Conservation (phyloP, 306 rosid species). For the Hippophae rhamnoides region DNA sequence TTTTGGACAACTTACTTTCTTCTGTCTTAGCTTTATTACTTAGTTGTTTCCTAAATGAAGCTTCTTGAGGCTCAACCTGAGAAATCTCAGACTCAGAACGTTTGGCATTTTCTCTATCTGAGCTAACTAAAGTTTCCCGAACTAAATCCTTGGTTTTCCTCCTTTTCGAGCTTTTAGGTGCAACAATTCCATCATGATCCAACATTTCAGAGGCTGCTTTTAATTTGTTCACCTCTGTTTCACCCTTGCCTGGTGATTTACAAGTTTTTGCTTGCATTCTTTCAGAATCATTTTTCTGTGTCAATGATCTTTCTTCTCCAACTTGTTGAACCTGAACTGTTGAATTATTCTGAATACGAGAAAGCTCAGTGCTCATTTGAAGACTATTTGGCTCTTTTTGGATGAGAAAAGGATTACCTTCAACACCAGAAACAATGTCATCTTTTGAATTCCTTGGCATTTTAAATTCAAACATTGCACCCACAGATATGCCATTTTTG, state of each 20-base stretch:
- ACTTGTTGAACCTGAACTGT: slow-evolving; percentile 18
- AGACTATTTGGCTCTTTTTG: slow-evolving; percentile 19
- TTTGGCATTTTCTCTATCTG: slow-evolving; percentile 16
- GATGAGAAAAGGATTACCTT: slow-evolving; percentile 17
- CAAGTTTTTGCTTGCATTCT: slow-evolving; percentile 20
- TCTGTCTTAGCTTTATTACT: slow-evolving; percentile 22
- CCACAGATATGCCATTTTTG: slow-evolving; percentile 21
- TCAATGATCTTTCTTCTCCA: slow-evolving; percentile 28
- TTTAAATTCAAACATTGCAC: slow-evolving; percentile 17
- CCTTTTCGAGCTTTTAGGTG: slow-evolving; percentile 23
- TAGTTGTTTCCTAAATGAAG: slow-evolving; percentile 20
- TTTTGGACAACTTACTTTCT: slow-evolving; percentile 29
- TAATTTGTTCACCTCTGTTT: slow-evolving; percentile 19
- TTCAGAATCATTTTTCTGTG: slow-evolving; percentile 25
- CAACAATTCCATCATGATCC: slow-evolving; percentile 21
- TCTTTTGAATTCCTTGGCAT: slow-evolving; percentile 17
- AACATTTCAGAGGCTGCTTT: slow-evolving; percentile 23
- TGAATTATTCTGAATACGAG: slow-evolving; percentile 20
- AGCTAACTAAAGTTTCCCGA: slow-evolving; percentile 13
- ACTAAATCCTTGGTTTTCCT: slow-evolving; percentile 28
- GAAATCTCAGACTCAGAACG: slow-evolving; percentile 22
- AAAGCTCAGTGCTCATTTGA: slow-evolving; percentile 10
- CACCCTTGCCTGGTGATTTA: slow-evolving; percentile 19
- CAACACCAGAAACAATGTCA: slow-evolving; percentile 9
- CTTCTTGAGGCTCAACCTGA: slow-evolving; percentile 23